A percentile compares a stretch with the other conserved stretches of the same genome.
These are phyloP conservation scores for Saraca asoca DNA, from an alignment of 331 rosid genomes.

Conservation along the genomic window DNA sequence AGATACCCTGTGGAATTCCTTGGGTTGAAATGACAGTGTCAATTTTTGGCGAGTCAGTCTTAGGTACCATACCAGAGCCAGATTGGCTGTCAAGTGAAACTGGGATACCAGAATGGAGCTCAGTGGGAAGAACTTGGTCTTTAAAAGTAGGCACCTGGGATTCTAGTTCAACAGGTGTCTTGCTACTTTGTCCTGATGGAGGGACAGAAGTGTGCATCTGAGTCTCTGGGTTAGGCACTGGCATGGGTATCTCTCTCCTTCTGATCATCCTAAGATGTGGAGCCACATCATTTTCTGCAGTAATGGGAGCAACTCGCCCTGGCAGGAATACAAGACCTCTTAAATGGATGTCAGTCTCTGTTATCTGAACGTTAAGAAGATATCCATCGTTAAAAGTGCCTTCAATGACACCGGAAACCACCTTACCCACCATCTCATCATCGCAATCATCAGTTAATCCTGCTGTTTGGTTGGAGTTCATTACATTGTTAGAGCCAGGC, in stretches of 20 bases:
- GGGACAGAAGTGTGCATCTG: conserved; percentile 30
- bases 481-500: conserved; percentile 28
- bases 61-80: conserved; percentile 28
- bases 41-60: conserved; percentile 24
- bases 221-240: conserved; percentile 36
- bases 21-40: conserved; percentile 24
- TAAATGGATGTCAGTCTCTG: conserved; percentile 40
- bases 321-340: conserved; percentile 62
- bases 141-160: conserved; percentile 34
- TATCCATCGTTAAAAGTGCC: conserved; percentile 60
- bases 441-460: conserved; percentile 27
- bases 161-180: conserved; percentile 40
- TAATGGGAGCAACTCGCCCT: conserved; percentile 45
- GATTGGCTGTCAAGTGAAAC: conserved; percentile 29
- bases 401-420: conserved; percentile 62
- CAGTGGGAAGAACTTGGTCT: conserved; percentile 36
- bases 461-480: conserved; percentile 20
- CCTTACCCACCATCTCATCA: conserved; percentile 57
- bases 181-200: conserved; percentile 41
- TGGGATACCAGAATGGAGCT: conserved; percentile 31
- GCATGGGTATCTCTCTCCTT: conserved; percentile 52
- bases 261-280: conserved; percentile 52
- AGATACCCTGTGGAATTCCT: conserved; percentile 28
- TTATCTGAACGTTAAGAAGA: conserved; percentile 58
- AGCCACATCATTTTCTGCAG: conserved; percentile 57